phyloP scores from a whole-genome alignment of 1,284 basidiomycete genomes.

The Taiwanofungus camphoratus region DNA sequence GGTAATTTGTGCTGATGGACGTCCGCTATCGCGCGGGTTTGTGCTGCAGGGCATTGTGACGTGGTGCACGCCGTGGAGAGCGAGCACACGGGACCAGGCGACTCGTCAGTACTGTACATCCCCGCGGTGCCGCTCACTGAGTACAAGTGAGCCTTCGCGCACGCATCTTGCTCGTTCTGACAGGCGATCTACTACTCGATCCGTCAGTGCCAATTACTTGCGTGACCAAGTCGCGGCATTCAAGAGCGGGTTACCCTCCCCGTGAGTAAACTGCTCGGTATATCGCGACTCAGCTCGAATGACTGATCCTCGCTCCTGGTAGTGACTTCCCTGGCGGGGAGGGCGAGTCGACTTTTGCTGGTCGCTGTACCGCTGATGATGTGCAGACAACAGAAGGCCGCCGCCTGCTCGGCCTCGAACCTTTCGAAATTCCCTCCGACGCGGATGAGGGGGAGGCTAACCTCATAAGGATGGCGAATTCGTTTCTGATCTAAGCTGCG shows the following conservation, averaged over 20 bases:
- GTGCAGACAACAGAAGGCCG: conserved; percentile 33
- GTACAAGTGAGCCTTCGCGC: conserved; percentile 41
- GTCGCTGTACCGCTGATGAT: conserved; percentile 40
- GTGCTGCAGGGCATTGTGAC: conserved; percentile 51
- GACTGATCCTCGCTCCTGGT: neutral
- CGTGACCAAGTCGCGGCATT: conserved; percentile 55
- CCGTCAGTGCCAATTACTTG: conserved; percentile 52
- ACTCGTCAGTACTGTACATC: conserved; percentile 78
- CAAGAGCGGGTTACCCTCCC: conserved; percentile 49
- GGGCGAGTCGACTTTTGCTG: conserved; percentile 57
- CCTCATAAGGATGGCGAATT: conserved; percentile 21
- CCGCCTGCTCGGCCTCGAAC: conserved; percentile 30
- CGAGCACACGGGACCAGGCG: conserved; percentile 50
- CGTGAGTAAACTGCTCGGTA: conserved; percentile 32
- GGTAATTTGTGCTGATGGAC: neutral
- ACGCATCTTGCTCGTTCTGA: too few relatives aligned
- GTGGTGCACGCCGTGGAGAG: conserved; percentile 69
- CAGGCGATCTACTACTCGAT: neutral
- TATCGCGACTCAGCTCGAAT: neutral
- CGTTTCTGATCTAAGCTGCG: too few relatives aligned
- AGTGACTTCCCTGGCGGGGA: conserved; percentile 74
- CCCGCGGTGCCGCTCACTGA: conserved; percentile 69
- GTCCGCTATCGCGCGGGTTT: too few relatives aligned
- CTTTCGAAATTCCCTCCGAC: conserved; percentile 21
- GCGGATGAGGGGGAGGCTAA: conserved; percentile 17